phyloP scores from a whole-genome alignment of 2,329 filamentous ascomycete species.

The Akanthomyces uredinophilus region DNA sequence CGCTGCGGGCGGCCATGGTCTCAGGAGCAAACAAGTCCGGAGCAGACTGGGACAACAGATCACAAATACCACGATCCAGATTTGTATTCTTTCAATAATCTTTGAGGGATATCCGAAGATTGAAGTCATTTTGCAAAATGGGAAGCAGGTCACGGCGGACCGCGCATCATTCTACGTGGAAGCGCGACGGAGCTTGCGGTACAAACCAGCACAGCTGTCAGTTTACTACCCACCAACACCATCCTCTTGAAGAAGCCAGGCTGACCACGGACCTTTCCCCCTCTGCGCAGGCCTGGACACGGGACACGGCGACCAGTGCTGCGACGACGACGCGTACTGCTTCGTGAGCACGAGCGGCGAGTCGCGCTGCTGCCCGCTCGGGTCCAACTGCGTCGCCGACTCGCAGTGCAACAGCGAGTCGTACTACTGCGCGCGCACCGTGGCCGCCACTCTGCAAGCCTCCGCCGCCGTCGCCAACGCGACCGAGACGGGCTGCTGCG shows the following conservation, averaged over 20 bases:
- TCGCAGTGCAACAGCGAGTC: conserved; percentile 29
- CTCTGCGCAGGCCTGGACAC: conserved; percentile 40
- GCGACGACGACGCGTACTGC: conserved; percentile 41
- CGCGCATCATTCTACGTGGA: neutral
- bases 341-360: conserved; percentile 32
- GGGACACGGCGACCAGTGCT: conserved; percentile 34
- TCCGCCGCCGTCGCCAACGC: neutral
- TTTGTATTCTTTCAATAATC: no score
- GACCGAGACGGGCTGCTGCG: conserved; percentile 32
- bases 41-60: neutral
- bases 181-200: conserved; percentile 3
- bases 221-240: no score
- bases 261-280: neutral
- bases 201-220: conserved; percentile 8
- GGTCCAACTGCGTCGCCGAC: conserved; percentile 35
- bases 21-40: neutral
- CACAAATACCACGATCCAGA: neutral
- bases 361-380: conserved; percentile 38
- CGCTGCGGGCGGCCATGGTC: neutral
- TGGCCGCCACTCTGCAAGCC: conserved; percentile 23
- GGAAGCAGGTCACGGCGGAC: neutral
- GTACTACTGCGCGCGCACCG: conserved; percentile 31
- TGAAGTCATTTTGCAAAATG: no score
- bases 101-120: no score
- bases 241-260: no score